Percentiles rank a stretch among this genome's conserved stretches.
Conservation (phyloP, 352 stramenopile genomes). For the Phytophthora multivora region DNA sequence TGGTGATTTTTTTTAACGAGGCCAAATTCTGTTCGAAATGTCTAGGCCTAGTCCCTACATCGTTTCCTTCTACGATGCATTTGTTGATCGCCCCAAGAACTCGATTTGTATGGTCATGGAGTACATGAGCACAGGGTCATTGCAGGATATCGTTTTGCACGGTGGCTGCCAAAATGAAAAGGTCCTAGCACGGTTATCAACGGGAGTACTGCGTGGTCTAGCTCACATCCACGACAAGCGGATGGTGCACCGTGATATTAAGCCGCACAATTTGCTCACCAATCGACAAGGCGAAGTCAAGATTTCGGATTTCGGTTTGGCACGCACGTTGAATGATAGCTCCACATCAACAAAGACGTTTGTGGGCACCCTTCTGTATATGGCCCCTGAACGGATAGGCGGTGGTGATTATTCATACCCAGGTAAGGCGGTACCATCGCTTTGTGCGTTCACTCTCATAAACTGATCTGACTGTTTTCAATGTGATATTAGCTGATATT, state of each 20-base stretch:
- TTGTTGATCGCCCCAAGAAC: constrained; percentile 88
- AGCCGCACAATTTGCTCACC: constrained; percentile 90
- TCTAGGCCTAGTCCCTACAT: constrained; percentile 85
- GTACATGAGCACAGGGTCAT: constrained; percentile 92
- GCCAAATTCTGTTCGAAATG: constrained; percentile 6
- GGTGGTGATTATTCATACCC: constrained; percentile 91
- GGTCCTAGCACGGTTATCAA: constrained; percentile 74
- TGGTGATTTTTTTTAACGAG: not conserved
- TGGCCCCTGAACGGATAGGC: constrained; percentile 94
- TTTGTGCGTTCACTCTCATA: not conserved
- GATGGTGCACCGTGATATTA: constrained; percentile 94
- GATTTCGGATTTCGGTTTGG: constrained; percentile 90
- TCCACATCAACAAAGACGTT: constrained; percentile 89
- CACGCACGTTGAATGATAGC: constrained; percentile 79
- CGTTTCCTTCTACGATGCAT: constrained; percentile 93
- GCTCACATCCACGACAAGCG: constrained; percentile 87
- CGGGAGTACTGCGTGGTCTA: constrained; percentile 78
- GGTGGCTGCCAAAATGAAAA: constrained; percentile 86
- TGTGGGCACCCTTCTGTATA: constrained; percentile 94
- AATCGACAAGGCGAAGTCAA: constrained; percentile 88
- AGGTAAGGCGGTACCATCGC: constrained; percentile 29
- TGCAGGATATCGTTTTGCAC: constrained; percentile 89
- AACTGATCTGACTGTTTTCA: constrained; percentile 1
- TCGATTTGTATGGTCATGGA: constrained; percentile 93
- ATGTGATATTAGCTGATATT: constrained; percentile 56